Conservation (phyloP, 768 basidiomycete species). For the Favolaschia claudopus region DNA sequence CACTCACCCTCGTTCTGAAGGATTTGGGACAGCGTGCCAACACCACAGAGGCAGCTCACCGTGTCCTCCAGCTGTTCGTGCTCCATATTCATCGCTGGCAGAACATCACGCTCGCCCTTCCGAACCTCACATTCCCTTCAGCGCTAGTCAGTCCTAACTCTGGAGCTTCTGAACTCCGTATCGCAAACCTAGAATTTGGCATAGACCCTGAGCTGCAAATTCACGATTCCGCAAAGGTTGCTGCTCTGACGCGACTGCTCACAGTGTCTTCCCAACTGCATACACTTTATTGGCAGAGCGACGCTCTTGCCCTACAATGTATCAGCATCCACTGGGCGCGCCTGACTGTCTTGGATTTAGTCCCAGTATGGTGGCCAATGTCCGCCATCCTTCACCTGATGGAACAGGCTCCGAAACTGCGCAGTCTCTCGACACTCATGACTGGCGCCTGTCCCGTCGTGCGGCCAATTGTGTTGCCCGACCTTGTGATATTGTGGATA, state of each 20-base stretch:
- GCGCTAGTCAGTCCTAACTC: neutral
- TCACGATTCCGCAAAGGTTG: neutral
- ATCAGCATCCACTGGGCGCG: constrained; percentile 7
- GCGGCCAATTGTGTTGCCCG: neutral
- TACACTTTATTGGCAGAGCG: constrained; percentile 15
- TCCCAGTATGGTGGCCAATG: constrained; percentile 15
- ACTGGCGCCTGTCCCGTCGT: neutral
- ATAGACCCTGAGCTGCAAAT: neutral
- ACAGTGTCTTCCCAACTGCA: constrained; percentile 6
- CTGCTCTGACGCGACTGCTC: constrained; percentile 13
- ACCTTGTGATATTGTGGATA: constrained; percentile 20
- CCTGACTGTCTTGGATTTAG: constrained; percentile 16
- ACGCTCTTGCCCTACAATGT: neutral
- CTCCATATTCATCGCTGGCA: constrained; percentile 14
- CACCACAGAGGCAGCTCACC: neutral
- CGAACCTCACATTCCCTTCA: constrained; percentile 3
- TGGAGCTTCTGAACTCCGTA: constrained; percentile 9
- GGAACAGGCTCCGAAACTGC: constrained; percentile 16
- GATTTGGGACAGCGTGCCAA: neutral
- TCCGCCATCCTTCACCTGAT: constrained; percentile 6
- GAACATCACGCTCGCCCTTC: constrained; percentile 16
- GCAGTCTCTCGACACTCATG: constrained; percentile 10
- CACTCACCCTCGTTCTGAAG: constrained; percentile 10
- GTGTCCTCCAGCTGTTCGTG: constrained; percentile 4
- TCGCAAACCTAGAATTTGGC: constrained; percentile 11